These are phyloP conservation scores for Bipolaris sorokiniana DNA, from an alignment of 2,329 filamentous ascomycete species.

Conservation along the genomic window DNA sequence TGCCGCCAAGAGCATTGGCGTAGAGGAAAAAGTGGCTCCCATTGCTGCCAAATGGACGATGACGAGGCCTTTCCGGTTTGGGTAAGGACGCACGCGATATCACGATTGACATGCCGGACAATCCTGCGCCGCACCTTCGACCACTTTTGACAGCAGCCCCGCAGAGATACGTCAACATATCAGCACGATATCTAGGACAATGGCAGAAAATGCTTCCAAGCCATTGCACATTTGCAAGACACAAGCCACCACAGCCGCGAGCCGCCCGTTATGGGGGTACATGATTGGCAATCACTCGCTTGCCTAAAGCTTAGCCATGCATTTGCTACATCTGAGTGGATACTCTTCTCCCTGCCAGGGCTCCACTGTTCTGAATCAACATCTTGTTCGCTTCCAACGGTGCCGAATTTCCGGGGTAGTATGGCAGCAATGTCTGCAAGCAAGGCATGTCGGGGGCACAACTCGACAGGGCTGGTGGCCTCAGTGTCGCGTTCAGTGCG, in stretches of 20 bases:
- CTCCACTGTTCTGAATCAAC: not conserved
- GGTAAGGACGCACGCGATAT: conserved; percentile 13
- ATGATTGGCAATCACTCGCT: not conserved
- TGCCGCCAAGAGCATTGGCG: too few species aligned
- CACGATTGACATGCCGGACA: not conserved
- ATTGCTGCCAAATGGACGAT: conserved; percentile 2
- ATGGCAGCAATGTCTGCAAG: conserved; percentile 1
- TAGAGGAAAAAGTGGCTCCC: not conserved
- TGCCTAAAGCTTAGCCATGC: conserved; percentile 22
- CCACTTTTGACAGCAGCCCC: not conserved
- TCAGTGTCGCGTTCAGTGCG: conserved; percentile 3
- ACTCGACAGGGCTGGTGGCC: not conserved
- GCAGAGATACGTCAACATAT: not conserved
- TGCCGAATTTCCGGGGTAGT: conserved; percentile 4
- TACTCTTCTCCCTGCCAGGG: conserved; percentile 1
- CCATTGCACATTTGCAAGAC: not conserved
- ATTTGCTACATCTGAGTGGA: conserved; percentile 27
- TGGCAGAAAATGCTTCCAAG: not conserved
- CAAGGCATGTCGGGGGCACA: not conserved
- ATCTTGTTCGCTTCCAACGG: not conserved
- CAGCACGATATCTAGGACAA: too few species aligned
- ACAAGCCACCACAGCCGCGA: not conserved
- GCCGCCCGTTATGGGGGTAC: not conserved
- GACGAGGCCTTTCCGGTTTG: conserved; percentile 17
- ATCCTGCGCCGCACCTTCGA: not conserved